Conservation (phyloP, 805 yeast species). For the Suhomyces faveliae region DNA sequence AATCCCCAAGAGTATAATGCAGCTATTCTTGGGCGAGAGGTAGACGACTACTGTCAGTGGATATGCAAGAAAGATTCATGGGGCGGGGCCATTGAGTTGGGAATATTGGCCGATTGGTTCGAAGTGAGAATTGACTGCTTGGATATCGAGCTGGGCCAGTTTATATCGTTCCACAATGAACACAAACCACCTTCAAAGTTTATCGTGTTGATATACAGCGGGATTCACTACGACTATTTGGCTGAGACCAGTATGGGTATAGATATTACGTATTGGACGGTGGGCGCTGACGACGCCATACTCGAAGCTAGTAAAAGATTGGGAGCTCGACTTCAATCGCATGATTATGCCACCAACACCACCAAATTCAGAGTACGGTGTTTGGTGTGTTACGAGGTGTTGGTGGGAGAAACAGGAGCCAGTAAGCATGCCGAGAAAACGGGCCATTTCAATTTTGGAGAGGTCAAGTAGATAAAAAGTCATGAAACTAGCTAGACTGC, state of each 20-base stretch:
- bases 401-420: constrained; percentile 66
- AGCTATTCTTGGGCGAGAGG: constrained; percentile 55
- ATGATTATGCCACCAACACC: constrained; percentile 66
- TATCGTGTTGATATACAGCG: constrained; percentile 60
- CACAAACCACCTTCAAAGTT: constrained; percentile 38
- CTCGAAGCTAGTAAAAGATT: constrained; percentile 38
- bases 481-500: too few species aligned
- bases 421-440: constrained; percentile 60
- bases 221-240: constrained; percentile 71
- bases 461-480: constrained; percentile 37
- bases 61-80: constrained; percentile 58
- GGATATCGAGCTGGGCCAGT: constrained; percentile 61
- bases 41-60: constrained; percentile 57
- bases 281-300: constrained; percentile 32
- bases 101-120: constrained; percentile 55
- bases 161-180: constrained; percentile 49
- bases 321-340: constrained; percentile 44
- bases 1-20: constrained; percentile 47
- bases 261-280: constrained; percentile 29
- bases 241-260: constrained; percentile 13
- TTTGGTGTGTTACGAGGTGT: constrained; percentile 47
- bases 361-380: constrained; percentile 57
- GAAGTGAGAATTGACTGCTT: constrained; percentile 54
- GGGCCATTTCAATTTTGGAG: constrained; percentile 65
- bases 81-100: constrained; percentile 84